A percentile compares a stretch with the other conserved stretches of the same genome.
phyloP scores from a whole-genome alignment of 192 early-diverging fungal genomes.

The Backusella sp. region DNA sequence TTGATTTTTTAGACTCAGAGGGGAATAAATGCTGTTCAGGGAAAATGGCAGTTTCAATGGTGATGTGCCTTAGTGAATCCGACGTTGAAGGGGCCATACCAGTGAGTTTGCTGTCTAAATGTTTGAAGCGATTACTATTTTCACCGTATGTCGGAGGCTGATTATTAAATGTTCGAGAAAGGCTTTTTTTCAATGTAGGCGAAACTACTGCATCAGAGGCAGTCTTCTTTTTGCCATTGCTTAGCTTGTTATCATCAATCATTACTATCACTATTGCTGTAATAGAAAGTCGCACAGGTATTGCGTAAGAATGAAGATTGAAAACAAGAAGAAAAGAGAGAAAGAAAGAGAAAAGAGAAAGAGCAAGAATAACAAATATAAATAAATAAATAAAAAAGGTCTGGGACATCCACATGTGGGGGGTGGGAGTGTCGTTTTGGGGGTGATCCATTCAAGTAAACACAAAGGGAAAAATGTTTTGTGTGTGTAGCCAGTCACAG shows the following conservation, averaged over 20 bases:
- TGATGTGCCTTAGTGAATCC: slow-evolving; percentile 22
- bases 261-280: neutral
- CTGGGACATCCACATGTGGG: neutral
- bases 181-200: neutral
- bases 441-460: neutral
- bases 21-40: slow-evolving; percentile 21
- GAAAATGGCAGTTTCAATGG: slow-evolving; percentile 25
- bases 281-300: neutral
- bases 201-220: neutral
- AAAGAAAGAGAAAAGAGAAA: neutral
- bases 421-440: neutral
- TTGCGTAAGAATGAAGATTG: neutral
- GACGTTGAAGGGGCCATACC: neutral
- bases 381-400: slow-evolving; percentile 5
- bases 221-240: neutral
- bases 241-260: neutral
- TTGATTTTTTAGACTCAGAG: neutral
- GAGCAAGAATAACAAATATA: neutral
- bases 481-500: neutral
- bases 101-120: neutral
- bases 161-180: slow-evolving; percentile 9
- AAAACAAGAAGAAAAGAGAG: neutral
- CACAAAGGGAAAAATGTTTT: neutral
- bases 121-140: slow-evolving; percentile 2
- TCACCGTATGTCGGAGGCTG: neutral